These are phyloP conservation scores for Oldenlandia corymbosa DNA, from an alignment of 257 asterid genomes.

Conservation along the genomic window DNA sequence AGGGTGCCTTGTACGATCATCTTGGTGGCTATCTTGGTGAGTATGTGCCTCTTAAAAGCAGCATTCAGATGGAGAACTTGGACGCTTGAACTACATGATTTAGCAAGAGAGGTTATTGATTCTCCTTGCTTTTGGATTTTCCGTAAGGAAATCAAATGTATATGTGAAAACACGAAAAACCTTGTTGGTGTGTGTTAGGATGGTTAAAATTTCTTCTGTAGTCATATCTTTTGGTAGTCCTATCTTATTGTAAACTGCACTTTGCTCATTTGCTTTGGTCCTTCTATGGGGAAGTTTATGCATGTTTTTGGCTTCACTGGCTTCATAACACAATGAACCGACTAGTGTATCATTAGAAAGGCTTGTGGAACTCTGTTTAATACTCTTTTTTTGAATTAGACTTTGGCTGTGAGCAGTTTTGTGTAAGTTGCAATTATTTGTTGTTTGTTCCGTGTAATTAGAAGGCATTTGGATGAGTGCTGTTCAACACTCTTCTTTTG, in stretches of 20 bases:
- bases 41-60: conserved; percentile 92
- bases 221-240: conserved; percentile 1
- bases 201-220: background rate
- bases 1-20: conserved; percentile 79
- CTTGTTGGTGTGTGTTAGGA: background rate
- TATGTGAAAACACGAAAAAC: background rate
- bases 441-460: too few relatives aligned
- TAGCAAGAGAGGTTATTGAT: conserved; percentile 12
- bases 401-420: background rate
- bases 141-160: conserved; percentile 6
- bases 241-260: background rate
- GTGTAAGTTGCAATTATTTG: background rate
- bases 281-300: background rate
- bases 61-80: conserved; percentile 88
- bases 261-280: background rate
- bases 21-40: conserved; percentile 97
- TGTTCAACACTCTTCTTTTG: too few relatives aligned
- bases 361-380: background rate
- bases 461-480: too few relatives aligned
- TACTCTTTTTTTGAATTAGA: background rate
- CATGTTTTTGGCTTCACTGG: background rate
- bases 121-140: conserved; percentile 15
- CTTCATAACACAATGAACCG: background rate
- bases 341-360: background rate
- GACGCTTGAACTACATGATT: conserved; percentile 39